These are phyloP conservation scores for Zostera marina DNA, from an alignment of 116 monocot species.

Conservation along the genomic window DNA sequence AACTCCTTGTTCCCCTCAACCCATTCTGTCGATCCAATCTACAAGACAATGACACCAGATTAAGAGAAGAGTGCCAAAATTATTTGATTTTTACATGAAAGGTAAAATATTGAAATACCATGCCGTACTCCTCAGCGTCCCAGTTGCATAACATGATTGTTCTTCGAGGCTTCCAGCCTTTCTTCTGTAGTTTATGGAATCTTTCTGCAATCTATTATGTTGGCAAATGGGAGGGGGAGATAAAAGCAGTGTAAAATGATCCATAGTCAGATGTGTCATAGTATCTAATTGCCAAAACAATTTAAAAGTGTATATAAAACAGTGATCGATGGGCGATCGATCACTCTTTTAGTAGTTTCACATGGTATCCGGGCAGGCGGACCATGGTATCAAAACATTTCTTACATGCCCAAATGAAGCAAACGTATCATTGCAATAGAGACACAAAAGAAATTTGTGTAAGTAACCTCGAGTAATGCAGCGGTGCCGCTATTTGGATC, in stretches of 20 bases:
- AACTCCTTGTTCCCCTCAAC: slow-evolving; percentile 65
- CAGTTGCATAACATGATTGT: slow-evolving; percentile 81
- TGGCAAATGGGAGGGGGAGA: background rate
- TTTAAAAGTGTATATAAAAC: too few species aligned
- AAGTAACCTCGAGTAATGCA: slow-evolving; percentile 68
- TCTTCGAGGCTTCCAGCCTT: slow-evolving; percentile 74
- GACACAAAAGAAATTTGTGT: background rate
- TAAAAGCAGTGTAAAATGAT: background rate
- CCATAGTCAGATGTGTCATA: too few species aligned
- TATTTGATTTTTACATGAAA: background rate
- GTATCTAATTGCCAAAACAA: too few species aligned
- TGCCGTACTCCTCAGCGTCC: slow-evolving; percentile 89
- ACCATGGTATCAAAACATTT: too few species aligned
- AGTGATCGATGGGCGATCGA: too few species aligned
- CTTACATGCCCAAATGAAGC: background rate
- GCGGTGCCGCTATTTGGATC: slow-evolving; percentile 95
- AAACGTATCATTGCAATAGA: slow-evolving; percentile 1
- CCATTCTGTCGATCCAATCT: slow-evolving; percentile 94
- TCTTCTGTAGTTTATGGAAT: slow-evolving; percentile 49
- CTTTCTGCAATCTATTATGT: slow-evolving; percentile 55
- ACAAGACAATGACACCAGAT: slow-evolving; percentile 1
- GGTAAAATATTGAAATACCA: slow-evolving; percentile 29
- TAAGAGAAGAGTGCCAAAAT: too few species aligned
- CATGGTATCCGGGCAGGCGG: too few species aligned
- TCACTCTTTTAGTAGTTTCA: too few species aligned